Percentiles rank a stretch among this genome's conserved stretches.
phyloP scores from a whole-genome alignment of 2,329 filamentous ascomycete species.

The Aureobasidium leucospermi region DNA sequence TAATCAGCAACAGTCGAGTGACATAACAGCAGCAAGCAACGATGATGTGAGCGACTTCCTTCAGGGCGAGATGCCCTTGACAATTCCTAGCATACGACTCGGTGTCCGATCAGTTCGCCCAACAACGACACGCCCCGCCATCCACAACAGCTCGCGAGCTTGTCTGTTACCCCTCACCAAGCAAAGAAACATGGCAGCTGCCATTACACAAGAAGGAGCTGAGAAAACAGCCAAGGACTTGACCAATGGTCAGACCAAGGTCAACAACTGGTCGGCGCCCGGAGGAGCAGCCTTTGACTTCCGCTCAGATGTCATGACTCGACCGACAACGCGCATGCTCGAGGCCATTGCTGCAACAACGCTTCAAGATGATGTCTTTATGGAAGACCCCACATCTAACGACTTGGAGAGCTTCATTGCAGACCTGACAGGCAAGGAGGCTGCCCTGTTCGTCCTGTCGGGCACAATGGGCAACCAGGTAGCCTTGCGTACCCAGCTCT shows the following conservation, averaged over 20 bases:
- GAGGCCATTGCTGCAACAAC: slow-evolving; percentile 66
- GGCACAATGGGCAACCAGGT: slow-evolving; percentile 96
- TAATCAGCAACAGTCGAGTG: slow-evolving; percentile 3
- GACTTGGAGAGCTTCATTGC: slow-evolving; percentile 70
- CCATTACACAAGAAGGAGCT: slow-evolving; percentile 14
- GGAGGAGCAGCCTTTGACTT: slow-evolving; percentile 52
- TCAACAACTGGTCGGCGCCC: slow-evolving; percentile 33
- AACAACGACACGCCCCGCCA: neutral
- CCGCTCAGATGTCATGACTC: slow-evolving; percentile 49
- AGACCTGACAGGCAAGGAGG: slow-evolving; percentile 64
- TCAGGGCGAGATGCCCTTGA: slow-evolving; percentile 7
- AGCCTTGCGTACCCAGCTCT: slow-evolving; percentile 67
- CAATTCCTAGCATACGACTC: neutral
- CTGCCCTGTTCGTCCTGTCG: slow-evolving; percentile 72
- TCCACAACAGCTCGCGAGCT: neutral
- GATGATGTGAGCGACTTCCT: neutral
- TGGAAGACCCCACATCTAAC: slow-evolving; percentile 71
- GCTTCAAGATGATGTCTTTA: slow-evolving; percentile 76
- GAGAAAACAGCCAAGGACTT: slow-evolving; percentile 22
- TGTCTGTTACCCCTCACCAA: neutral
- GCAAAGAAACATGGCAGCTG: slow-evolving; percentile 9
- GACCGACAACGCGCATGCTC: slow-evolving; percentile 75
- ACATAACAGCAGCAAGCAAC: neutral
- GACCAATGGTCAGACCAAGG: slow-evolving; percentile 20
- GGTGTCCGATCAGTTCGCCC: neutral